Percentiles rank a stretch among this genome's conserved stretches.
These are phyloP conservation scores for Trametes punicea DNA, from an alignment of 768 basidiomycete genomes.

Conservation along the genomic window DNA sequence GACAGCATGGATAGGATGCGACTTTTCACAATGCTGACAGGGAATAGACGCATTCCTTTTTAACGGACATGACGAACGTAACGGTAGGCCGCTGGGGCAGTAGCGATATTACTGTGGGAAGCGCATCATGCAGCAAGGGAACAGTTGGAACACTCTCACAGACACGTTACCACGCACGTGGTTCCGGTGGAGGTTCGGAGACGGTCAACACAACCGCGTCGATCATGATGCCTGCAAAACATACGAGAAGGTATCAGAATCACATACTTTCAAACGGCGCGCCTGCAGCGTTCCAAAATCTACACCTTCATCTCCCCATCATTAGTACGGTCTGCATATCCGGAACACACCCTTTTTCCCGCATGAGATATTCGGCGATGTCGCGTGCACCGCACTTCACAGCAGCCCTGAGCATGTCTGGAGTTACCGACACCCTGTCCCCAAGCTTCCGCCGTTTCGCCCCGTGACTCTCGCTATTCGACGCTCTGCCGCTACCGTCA, in stretches of 20 bases:
- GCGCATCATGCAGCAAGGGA: no score
- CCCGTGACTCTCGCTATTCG: conserved; percentile 6
- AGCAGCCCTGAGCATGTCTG: conserved; percentile 62
- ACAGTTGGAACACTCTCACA: no score
- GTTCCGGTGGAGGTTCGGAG: no score
- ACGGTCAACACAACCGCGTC: not conserved
- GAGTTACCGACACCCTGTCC: conserved; percentile 54
- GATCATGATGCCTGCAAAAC: not conserved
- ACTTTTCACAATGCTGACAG: no score
- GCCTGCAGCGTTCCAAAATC: not conserved
- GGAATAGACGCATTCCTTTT: no score
- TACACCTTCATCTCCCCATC: conserved; percentile 25
- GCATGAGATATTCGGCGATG: conserved; percentile 66
- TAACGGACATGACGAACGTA: no score
- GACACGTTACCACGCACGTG: no score
- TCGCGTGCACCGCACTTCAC: conserved; percentile 62
- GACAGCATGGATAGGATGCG: no score
- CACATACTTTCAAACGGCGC: not conserved
- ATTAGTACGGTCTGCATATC: conserved; percentile 61
- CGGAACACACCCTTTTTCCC: conserved; percentile 70
- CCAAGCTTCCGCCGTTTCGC: conserved; percentile 51
- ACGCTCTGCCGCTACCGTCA: not conserved
- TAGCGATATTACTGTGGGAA: no score
- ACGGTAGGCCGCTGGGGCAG: no score
- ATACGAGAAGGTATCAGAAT: not conserved